Evolutionary conservation across 345 rosid species (phyloP).

Genomic region (Nasturtium officinale): DNA sequence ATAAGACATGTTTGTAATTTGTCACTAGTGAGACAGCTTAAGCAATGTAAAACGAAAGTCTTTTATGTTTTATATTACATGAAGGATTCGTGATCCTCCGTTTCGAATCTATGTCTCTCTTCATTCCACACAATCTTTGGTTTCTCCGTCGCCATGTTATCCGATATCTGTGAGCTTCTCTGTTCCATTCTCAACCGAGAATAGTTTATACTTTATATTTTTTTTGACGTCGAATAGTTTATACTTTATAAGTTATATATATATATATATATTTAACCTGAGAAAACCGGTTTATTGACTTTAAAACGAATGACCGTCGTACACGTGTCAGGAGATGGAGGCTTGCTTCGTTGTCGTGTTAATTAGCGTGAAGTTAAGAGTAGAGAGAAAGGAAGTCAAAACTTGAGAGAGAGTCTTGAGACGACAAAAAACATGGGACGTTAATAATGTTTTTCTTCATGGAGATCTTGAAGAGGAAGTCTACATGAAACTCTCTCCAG

Average conservation of each 20-base stretch:
- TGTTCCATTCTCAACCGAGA: not conserved
- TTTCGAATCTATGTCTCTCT: conserved; percentile 61
- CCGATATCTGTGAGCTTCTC: not conserved
- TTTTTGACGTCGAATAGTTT: no score
- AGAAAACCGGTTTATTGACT: not conserved
- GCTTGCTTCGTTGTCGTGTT: conserved; percentile 26
- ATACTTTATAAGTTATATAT: not conserved
- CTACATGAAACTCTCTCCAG: no score
- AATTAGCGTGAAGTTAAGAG: conserved; percentile 40
- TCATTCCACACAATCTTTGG: conserved; percentile 71
- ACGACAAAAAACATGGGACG: no score
- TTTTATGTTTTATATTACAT: not conserved
- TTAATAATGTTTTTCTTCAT: no score
- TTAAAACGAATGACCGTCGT: not conserved
- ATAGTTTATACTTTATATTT: not conserved
- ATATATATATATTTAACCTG: conserved; percentile 15
- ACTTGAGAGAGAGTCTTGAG: conserved; percentile 11
- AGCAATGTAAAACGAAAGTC: not conserved
- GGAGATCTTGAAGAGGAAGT: no score
- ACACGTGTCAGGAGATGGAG: conserved; percentile 36
- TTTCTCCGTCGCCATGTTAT: conserved; percentile 34
- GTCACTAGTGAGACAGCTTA: conserved; percentile 16
- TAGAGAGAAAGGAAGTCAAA: conserved; percentile 35
- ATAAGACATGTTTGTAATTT: not conserved
- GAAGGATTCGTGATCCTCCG: conserved; percentile 75